phyloP scores from a whole-genome alignment of 2,329 filamentous ascomycete species.

The Diaporthe helianthi region DNA sequence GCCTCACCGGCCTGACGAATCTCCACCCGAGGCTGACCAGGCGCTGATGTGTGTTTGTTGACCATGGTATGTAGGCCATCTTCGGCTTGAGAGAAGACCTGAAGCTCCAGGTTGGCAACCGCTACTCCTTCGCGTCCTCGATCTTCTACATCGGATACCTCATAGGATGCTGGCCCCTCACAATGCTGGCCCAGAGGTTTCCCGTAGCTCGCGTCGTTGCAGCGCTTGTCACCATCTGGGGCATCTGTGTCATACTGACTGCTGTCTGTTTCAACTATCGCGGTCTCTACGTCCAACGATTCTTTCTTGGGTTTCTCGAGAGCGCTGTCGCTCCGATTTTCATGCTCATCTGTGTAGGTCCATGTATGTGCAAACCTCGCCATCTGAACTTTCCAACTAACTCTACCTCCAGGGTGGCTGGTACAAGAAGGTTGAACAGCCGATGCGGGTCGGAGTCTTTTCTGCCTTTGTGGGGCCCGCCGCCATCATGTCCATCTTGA shows the following conservation, averaged over 20 bases:
- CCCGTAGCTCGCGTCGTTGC: not conserved
- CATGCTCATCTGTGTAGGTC: slow-evolving; percentile 10
- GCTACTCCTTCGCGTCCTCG: slow-evolving; percentile 5
- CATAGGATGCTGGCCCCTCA: slow-evolving; percentile 13
- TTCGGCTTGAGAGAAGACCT: slow-evolving; percentile 11
- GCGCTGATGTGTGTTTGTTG: not conserved
- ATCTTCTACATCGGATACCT: slow-evolving; percentile 11
- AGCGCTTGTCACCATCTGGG: not conserved
- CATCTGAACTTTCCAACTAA: not conserved
- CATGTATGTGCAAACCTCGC: fast-evolving
- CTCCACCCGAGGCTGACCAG: not conserved
- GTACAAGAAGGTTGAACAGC: slow-evolving; percentile 7
- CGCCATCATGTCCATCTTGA: not conserved
- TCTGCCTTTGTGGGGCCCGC: not conserved
- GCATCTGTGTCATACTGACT: not conserved
- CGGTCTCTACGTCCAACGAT: not conserved
- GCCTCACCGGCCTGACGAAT: not conserved
- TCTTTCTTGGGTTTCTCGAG: slow-evolving; percentile 10
- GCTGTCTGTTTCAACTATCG: not conserved
- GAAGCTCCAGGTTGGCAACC: slow-evolving; percentile 7
- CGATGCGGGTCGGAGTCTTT: not conserved
- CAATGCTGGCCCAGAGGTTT: not conserved
- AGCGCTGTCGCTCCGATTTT: slow-evolving; percentile 1
- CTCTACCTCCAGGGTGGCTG: not conserved
- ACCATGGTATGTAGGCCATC: not conserved